Percentiles rank a stretch among this genome's conserved stretches.
phyloP scores from a whole-genome alignment of 495 filamentous ascomycete genomes.

The Ramalina intermedia region DNA sequence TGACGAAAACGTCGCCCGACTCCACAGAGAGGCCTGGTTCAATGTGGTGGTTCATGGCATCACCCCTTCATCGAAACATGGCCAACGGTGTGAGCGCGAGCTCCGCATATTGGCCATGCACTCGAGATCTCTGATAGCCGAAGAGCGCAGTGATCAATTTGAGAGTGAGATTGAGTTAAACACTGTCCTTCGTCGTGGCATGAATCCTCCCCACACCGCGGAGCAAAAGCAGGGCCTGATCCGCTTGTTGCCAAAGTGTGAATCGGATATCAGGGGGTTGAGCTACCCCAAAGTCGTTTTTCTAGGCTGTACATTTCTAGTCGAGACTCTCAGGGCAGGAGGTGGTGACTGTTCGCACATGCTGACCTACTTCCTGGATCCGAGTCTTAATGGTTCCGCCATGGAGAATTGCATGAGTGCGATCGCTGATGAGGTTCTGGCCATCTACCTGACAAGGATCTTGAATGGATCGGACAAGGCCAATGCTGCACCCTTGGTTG shows the following conservation, averaged over 20 bases:
- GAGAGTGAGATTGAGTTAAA: conserved; percentile 96
- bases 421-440: conserved; percentile 58
- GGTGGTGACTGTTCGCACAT: conserved; percentile 78
- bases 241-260: conserved; percentile 54
- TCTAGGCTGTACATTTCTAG: conserved; percentile 67
- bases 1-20: conserved; percentile 46
- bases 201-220: conserved; percentile 56
- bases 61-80: conserved; percentile 50
- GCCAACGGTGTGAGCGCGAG: conserved; percentile 52
- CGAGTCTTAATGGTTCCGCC: conserved; percentile 60
- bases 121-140: conserved; percentile 69
- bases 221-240: conserved; percentile 69
- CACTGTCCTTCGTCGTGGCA: conserved; percentile 70
- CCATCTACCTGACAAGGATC: conserved; percentile 57
- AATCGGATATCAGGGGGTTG: conserved; percentile 61
- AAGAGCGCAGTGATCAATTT: conserved; percentile 68
- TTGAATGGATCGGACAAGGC: conserved; percentile 51
- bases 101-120: conserved; percentile 69
- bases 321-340: conserved; percentile 71
- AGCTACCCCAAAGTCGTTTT: conserved; percentile 85
- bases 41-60: conserved; percentile 93
- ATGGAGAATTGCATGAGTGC: conserved; percentile 79
- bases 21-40: conserved; percentile 91
- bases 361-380: conserved; percentile 82
- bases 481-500: conserved; percentile 75